A percentile compares a stretch with the other conserved stretches of the same genome.
These are phyloP conservation scores for Penicillium maclennaniae DNA, from an alignment of 495 filamentous ascomycete species.

Conservation along the genomic window DNA sequence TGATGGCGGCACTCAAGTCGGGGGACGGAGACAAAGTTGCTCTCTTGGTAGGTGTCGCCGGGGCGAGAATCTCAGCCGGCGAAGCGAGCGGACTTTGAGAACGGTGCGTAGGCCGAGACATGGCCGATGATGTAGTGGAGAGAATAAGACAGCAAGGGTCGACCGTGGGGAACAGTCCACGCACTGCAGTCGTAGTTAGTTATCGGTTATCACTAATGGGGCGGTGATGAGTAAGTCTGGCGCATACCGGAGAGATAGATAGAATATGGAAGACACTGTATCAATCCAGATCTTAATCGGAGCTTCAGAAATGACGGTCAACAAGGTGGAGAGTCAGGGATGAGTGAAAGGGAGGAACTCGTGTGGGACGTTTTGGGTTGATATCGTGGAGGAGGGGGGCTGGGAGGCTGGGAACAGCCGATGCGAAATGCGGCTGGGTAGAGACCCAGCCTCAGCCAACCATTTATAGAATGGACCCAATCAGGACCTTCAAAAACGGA, in stretches of 20 bases:
- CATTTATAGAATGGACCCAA: conserved; percentile 18
- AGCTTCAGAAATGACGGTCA: not conserved
- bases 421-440: conserved; percentile 22
- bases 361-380: conserved; percentile 20
- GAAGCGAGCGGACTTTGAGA: conserved; percentile 40
- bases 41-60: conserved; percentile 35
- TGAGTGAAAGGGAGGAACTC: conserved; percentile 3
- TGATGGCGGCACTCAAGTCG: conserved; percentile 30
- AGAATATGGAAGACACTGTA: not conserved
- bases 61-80: conserved; percentile 38
- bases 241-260: conserved; percentile 31
- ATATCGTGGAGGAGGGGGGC: conserved; percentile 37
- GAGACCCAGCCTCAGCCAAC: conserved; percentile 30
- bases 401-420: conserved; percentile 42
- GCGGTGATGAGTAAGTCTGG: conserved; percentile 1
- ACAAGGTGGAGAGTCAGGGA: not conserved
- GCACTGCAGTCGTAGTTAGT: conserved; percentile 18
- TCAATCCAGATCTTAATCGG: not conserved
- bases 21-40: conserved; percentile 41
- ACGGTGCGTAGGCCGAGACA: conserved; percentile 34
- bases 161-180: conserved; percentile 22
- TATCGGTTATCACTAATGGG: conserved; percentile 6
- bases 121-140: conserved; percentile 18
- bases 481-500: not conserved
- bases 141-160: conserved; percentile 13